Base-by-base conservation (phyloP, 306 rosid genomes). In the Gastrolobium bilobum region DNA sequence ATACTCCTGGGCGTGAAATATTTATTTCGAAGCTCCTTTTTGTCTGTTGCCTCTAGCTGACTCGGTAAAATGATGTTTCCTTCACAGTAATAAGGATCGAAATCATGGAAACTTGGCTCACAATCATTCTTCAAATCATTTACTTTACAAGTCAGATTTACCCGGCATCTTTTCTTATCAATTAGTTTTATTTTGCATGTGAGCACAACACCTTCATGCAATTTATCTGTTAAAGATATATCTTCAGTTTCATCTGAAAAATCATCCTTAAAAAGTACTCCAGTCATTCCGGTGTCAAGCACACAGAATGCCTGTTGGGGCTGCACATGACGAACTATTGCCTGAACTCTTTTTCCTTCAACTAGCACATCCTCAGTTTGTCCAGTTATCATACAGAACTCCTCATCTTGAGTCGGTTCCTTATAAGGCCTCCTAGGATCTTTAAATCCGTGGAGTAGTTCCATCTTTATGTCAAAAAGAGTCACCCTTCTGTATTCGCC, bases 311-410 rank as follows among this genome's bases (percentile, higher is more conserved):
- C 89, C 33, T 5, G 87, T 53, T 65, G 56, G 50, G 87, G 8
- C 56, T 42, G 78, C 68, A 86, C 87, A 40, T 70, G 72, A 4
- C 79, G 75, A 71, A 86, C 89, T 20, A 9, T 53, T 76, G 87
- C 89, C 79, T 79, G 79, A 66, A 86, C 87, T 83, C 48, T 83
- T 76, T 60, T 74, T 37, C 89, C 89, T 81, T 86, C 89, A 66
- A 60, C 33, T 47, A 75, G 70, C 5, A 53, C 60, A 86, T 59
- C 74, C 78, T 71, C 87, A 42, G 31, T 52, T 80, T 86, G 84
- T 73, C 85, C 82, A 59, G 87, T 71, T 72, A 86, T 68, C 87
- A 86, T 86, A 37, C 11, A 59, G 64, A 58, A 86, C 74, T 75
- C 87, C 42, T 86, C 89, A 40, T 86, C 89, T 69, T 76, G 87